Evolutionary conservation across 2,329 filamentous ascomycete species (phyloP).

Genomic region (Sporothrix euskadiensis): DNA sequence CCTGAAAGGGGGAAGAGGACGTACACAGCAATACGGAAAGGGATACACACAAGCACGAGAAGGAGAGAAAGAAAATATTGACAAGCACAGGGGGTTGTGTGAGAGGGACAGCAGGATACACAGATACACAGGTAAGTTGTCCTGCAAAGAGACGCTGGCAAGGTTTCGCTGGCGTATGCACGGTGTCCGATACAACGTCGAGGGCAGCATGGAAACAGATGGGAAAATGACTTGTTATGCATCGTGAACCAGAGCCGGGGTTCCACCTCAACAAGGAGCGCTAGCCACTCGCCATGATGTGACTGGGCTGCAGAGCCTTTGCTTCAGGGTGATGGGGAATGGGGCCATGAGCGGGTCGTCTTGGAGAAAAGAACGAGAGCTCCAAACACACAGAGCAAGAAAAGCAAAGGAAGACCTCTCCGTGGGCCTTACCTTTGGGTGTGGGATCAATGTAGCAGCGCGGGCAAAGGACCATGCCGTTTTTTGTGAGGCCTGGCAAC

Average conservation of each 20-base stretch:
- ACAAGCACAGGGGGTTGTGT: slow-evolving; percentile 3
- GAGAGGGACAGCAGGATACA: background rate
- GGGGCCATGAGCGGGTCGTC: slow-evolving; percentile 28
- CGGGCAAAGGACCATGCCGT: background rate
- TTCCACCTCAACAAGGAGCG: background rate
- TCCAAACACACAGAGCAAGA: slow-evolving; percentile 4
- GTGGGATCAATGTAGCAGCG: slow-evolving; percentile 5
- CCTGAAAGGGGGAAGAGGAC: background rate
- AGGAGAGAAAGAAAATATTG: background rate
- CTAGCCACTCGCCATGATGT: background rate
- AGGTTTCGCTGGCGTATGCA: slow-evolving; percentile 6
- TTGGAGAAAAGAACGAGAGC: background rate
- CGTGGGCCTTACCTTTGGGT: background rate
- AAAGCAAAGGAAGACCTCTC: background rate
- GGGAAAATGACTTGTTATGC: slow-evolving; percentile 21
- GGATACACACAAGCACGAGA: background rate
- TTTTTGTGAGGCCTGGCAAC: background rate
- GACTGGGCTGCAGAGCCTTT: slow-evolving; percentile 19
- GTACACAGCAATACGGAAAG: background rate
- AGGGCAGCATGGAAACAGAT: slow-evolving; percentile 17
- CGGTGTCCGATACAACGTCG: slow-evolving; percentile 17
- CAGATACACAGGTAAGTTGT: background rate
- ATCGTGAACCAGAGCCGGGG: slow-evolving; percentile 17
- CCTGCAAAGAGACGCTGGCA: slow-evolving; percentile 7
- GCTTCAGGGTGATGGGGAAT: slow-evolving; percentile 29